Percentiles rank a stretch among this genome's conserved stretches.
phyloP scores from a whole-genome alignment of 2,329 filamentous ascomycete species.

The Arthrobotrys musiformis region DNA sequence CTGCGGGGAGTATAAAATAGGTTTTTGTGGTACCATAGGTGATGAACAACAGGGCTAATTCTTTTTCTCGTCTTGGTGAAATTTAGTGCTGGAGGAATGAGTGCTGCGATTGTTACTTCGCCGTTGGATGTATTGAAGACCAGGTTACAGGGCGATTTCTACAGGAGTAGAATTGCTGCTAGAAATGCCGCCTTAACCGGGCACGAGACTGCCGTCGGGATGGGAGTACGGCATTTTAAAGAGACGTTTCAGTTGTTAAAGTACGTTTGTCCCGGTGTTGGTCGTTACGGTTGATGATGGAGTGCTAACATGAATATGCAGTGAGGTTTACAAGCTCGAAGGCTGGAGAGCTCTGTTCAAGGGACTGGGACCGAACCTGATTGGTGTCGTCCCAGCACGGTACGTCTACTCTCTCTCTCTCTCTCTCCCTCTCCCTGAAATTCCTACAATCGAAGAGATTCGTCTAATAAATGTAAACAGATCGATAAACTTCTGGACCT shows the following conservation, averaged over 20 bases:
- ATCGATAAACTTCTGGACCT: slow-evolving; percentile 92
- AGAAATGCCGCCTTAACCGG: slow-evolving; percentile 45
- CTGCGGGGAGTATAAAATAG: slow-evolving; percentile 1
- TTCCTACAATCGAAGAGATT: too few species aligned
- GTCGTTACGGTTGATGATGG: neutral
- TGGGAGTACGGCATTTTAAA: slow-evolving; percentile 70
- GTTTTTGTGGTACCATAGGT: neutral
- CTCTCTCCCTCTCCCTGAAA: too few species aligned
- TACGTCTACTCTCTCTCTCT: slow-evolving; percentile 23
- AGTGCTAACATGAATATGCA: slow-evolving; percentile 31
- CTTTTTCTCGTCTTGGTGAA: slow-evolving; percentile 52
- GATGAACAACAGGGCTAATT: slow-evolving; percentile 2
- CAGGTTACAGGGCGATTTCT: slow-evolving; percentile 91
- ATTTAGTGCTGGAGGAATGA: slow-evolving; percentile 84
- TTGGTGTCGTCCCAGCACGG: slow-evolving; percentile 87
- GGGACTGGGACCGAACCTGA: slow-evolving; percentile 86
- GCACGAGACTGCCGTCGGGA: slow-evolving; percentile 48
- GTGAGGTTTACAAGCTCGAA: slow-evolving; percentile 75
- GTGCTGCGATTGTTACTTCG: slow-evolving; percentile 88
- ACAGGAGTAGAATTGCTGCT: slow-evolving; percentile 77
- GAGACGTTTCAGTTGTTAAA: slow-evolving; percentile 88
- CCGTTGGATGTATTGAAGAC: slow-evolving; percentile 95
- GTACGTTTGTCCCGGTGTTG: slow-evolving; percentile 64
- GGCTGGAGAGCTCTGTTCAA: slow-evolving; percentile 91
- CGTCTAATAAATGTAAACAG: slow-evolving; percentile 21